Conservation (phyloP, 257 asterid genomes). For the Salvia rosmarinus region DNA sequence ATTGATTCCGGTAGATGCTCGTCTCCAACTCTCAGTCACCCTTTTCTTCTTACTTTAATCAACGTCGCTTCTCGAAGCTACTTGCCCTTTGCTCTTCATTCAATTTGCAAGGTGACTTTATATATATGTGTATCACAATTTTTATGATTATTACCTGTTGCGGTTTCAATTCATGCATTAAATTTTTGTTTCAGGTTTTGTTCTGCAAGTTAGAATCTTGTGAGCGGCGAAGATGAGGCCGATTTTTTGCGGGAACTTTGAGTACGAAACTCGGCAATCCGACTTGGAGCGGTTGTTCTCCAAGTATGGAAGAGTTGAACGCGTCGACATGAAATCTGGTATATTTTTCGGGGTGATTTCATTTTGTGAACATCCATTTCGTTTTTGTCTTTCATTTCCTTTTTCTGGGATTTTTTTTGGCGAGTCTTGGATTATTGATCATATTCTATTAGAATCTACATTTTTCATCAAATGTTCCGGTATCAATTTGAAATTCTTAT, state of each 20-base stretch:
- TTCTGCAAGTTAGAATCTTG: not conserved
- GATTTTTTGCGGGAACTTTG: constrained; percentile 84
- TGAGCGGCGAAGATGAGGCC: constrained; percentile 61
- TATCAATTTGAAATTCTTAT: not conserved
- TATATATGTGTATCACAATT: no score
- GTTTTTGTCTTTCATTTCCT: not conserved
- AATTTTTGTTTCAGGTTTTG: not conserved
- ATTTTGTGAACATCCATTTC: not conserved
- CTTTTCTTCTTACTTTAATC: not conserved
- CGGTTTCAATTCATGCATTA: not conserved
- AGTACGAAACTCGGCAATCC: constrained; percentile 72
- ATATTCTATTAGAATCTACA: not conserved
- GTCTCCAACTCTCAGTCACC: not conserved
- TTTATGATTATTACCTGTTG: not conserved
- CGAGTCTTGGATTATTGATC: no score
- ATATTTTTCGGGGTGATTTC: constrained; percentile 24
- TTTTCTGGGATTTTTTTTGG: not conserved
- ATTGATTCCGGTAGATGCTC: not conserved
- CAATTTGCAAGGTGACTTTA: constrained; percentile 1
- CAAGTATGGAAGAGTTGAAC: constrained; percentile 81
- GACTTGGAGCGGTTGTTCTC: constrained; percentile 74
- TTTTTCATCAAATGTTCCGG: not conserved
- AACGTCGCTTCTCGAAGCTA: constrained; percentile 14
- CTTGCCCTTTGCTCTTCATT: not conserved
- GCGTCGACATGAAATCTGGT: constrained; percentile 94